Conservation (phyloP, 306 rosid species). For the Acacia acuminata region DNA sequence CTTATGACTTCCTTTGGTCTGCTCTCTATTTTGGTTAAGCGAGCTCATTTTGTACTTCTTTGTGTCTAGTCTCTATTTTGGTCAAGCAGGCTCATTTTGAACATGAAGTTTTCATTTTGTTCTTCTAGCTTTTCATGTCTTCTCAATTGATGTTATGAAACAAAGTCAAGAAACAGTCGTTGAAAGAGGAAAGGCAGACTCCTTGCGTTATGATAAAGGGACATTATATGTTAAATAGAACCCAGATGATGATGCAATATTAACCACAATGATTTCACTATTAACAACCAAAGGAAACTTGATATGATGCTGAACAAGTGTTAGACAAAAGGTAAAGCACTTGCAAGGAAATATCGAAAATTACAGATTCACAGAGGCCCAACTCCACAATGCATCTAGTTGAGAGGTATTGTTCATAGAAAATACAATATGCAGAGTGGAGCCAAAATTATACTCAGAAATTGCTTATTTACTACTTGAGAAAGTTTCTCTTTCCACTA, state of each 20-base stretch:
- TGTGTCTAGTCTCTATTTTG: too few relatives aligned
- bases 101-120: too few relatives aligned
- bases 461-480: background rate
- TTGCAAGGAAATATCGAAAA: background rate
- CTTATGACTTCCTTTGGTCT: too few relatives aligned
- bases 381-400: background rate
- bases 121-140: too few relatives aligned
- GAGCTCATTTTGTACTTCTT: too few relatives aligned
- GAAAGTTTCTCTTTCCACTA: slow-evolving; percentile 5
- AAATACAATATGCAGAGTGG: background rate
- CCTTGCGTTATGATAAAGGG: slow-evolving; percentile 55
- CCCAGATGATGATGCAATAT: background rate
- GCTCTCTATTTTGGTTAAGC: too few relatives aligned
- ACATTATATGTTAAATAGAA: background rate
- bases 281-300: background rate
- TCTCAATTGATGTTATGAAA: too few relatives aligned
- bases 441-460: slow-evolving; percentile 15
- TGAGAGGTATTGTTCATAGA: background rate
- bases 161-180: too few relatives aligned
- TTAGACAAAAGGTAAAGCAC: background rate
- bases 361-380: background rate
- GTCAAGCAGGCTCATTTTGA: too few relatives aligned
- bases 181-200: slow-evolving; percentile 9
- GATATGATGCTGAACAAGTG: background rate
- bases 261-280: background rate